phyloP scores from a whole-genome alignment of 2,329 filamentous ascomycete genomes.

The Botrytis cinerea region DNA sequence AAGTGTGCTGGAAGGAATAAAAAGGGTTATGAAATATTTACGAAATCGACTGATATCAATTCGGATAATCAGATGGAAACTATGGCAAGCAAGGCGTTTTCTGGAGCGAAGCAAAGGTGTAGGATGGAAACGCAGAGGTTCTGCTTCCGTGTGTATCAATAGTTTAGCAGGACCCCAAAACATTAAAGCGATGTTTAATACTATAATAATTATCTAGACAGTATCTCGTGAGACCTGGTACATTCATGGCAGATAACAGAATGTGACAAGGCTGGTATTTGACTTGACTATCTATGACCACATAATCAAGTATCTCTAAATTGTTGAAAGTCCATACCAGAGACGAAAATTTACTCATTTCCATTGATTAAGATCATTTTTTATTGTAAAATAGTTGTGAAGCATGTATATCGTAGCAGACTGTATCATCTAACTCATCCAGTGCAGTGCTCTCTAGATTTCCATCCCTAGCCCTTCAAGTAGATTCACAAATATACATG shows the following conservation, averaged over 20 bases:
- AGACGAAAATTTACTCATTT: too few relatives aligned
- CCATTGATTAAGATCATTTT: too few relatives aligned
- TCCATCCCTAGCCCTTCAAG: too few relatives aligned
- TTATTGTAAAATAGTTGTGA: too few relatives aligned
- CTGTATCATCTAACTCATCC: too few relatives aligned
- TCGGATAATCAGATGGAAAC: neutral
- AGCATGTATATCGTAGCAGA: too few relatives aligned
- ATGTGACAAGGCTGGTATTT: neutral
- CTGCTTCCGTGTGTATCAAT: neutral
- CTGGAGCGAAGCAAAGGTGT: neutral
- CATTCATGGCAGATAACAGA: neutral
- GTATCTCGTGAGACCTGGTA: neutral
- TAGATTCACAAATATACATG: too few relatives aligned
- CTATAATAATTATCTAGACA: neutral
- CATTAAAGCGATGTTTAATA: neutral
- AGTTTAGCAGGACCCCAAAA: neutral
- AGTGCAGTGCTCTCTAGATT: too few relatives aligned
- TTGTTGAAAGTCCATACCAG: too few relatives aligned
- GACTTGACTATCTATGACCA: neutral
- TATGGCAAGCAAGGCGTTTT: conserved; percentile 12
- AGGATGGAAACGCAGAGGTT: neutral
- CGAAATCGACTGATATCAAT: neutral
- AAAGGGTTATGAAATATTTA: neutral
- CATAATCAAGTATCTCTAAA: neutral
- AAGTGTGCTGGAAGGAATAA: neutral